Base-by-base conservation (phyloP, 1,284 basidiomycete species). In the Papiliotrema terrestris region DNA sequence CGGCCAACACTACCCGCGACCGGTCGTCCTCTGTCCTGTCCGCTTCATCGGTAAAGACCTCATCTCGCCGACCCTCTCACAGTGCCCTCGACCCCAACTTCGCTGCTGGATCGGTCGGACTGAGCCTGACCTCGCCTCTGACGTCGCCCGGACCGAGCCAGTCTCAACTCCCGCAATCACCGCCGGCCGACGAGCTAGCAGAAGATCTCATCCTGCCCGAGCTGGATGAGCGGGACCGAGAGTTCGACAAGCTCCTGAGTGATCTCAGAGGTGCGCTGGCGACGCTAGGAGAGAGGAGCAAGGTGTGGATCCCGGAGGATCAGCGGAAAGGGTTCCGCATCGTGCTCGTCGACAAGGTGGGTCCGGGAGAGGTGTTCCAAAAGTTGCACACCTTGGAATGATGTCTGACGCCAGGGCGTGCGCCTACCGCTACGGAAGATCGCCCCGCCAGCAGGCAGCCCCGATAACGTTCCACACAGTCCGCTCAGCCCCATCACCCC, bases 401-500 rank as follows among this genome's bases (percentile, higher is more conserved):
- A 32, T 11, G 29, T 32, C 42, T 45, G 32, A 43, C 17, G 9
- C 6, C 58, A 86, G 81, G 82, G 83, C 57, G 80, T 88, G 47
- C 84, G 86, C 32, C 89, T 97, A 60, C 94, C 94, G 0, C 89
- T 91, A 3, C 84, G 90, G 45, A 96, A 94, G 76, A 81, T 86
- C 57, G 78, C 82, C 44, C 79, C 84, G 15, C 58, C 32, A 26
- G 43, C 39, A 29, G 52, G 38, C 45, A 59, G 45, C 6, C 14
- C 49, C 26, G 56, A 53, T 4, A 49, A 49, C 48, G 35, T 65
- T 48, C 49, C 70, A 51, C 90, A 92, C 73, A 97, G 93, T 0
- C 92, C 92, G 0, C 80, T 98, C 8, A 96, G 91, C 0, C 95
- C 95, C 0, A 78, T 96, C 25, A 90, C 89, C 0, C 86, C 88